A percentile compares a stretch with the other conserved stretches of the same genome.
Conservation (phyloP, 2,329 filamentous ascomycete genomes). For the Teratosphaeria epicoccoides region DNA sequence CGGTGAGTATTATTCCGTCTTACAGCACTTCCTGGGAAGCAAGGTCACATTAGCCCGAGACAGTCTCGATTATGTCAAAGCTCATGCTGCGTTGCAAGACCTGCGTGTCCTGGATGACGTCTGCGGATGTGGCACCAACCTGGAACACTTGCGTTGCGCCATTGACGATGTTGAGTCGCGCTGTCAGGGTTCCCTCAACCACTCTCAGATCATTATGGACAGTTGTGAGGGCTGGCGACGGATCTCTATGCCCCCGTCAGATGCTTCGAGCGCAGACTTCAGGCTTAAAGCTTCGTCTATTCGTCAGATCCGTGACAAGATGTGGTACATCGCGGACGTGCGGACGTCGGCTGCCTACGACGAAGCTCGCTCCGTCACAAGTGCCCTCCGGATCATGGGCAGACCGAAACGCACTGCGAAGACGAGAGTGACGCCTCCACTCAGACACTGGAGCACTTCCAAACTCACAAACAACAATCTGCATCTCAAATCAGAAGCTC, state of each 20-base stretch:
- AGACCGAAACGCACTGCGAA: constrained; percentile 36
- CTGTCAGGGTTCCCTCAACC: neutral
- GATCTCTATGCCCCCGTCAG: neutral
- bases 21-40: neutral
- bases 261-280: neutral
- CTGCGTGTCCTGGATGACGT: neutral
- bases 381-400: constrained; percentile 85
- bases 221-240: neutral
- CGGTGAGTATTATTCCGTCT: neutral
- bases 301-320: constrained; percentile 59
- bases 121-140: neutral
- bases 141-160: neutral
- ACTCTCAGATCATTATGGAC: neutral
- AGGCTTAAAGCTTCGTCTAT: neutral
- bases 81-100: neutral
- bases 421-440: constrained; percentile 29
- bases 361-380: constrained; percentile 72
- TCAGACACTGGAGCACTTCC: constrained; percentile 33
- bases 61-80: neutral
- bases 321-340: constrained; percentile 97
- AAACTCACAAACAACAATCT: constrained; percentile 45
- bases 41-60: neutral
- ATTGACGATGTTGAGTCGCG: neutral
- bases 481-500: constrained; percentile 69
- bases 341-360: constrained; percentile 82